Evolutionary conservation across 78 protist genomes (phyloP).

Genomic region (Dictyostelium intermedium): DNA sequence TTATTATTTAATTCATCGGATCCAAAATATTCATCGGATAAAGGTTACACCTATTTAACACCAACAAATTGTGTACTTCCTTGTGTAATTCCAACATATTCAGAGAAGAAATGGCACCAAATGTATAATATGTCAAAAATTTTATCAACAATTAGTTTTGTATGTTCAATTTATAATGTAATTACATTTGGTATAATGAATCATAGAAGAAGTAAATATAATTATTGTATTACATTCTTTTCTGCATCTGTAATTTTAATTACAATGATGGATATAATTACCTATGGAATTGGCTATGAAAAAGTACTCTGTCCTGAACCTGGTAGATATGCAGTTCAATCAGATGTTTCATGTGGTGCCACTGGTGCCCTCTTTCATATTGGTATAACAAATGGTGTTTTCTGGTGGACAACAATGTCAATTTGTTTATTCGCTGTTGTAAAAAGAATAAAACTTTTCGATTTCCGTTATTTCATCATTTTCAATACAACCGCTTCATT

Average conservation of each 20-base stretch:
- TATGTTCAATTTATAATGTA: conserved; percentile 24
- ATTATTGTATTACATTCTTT: conserved; percentile 29
- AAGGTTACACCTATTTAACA: conserved; percentile 11
- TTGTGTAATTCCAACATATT: conserved; percentile 30
- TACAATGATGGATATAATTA: conserved; percentile 34
- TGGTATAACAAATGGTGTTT: conserved; percentile 7
- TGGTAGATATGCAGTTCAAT: conserved; percentile 31
- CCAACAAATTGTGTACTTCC: conserved; percentile 21
- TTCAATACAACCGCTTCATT: neutral
- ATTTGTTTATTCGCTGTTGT: conserved; percentile 24
- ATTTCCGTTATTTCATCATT: neutral
- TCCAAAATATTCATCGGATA: neutral
- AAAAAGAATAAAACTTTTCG: neutral
- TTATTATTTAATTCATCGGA: neutral
- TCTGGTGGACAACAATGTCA: conserved; percentile 68
- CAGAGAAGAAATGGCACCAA: conserved; percentile 17
- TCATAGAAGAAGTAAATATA: conserved; percentile 8
- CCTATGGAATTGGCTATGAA: conserved; percentile 9
- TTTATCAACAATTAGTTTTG: conserved; percentile 43
- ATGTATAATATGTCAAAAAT: conserved; percentile 18
- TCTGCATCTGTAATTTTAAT: neutral
- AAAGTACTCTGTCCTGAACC: conserved; percentile 16
- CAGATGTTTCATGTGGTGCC: conserved; percentile 14
- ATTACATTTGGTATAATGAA: conserved; percentile 33
- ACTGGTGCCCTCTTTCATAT: conserved; percentile 38